A percentile compares a stretch with the other conserved stretches of the same genome.
These are phyloP conservation scores for Suillus fuscotomentosus DNA, from an alignment of 768 basidiomycete genomes.

Conservation along the genomic window DNA sequence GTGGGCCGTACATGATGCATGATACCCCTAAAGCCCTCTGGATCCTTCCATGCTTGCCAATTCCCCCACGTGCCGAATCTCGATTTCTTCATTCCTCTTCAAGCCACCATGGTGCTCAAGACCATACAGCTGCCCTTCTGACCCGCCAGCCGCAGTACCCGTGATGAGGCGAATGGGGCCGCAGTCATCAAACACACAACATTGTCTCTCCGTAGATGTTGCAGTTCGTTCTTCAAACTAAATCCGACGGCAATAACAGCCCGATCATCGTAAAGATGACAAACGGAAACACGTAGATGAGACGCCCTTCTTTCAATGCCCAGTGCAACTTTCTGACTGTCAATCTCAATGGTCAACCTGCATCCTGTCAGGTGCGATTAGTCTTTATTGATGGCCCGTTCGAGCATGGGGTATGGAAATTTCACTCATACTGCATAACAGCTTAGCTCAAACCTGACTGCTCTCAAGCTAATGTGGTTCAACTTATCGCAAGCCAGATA, in stretches of 20 bases:
- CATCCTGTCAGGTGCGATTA: too few relatives aligned
- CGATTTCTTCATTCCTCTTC: slow-evolving; percentile 1
- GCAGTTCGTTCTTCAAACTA: background rate
- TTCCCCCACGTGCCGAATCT: background rate
- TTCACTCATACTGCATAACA: too few relatives aligned
- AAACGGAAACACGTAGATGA: slow-evolving; percentile 3
- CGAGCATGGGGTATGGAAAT: too few relatives aligned
- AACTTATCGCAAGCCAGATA: too few relatives aligned
- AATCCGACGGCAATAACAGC: background rate
- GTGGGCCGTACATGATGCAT: background rate
- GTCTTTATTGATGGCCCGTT: too few relatives aligned
- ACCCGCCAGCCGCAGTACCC: background rate
- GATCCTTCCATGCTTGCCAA: background rate
- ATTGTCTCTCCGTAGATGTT: background rate
- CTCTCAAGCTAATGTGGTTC: too few relatives aligned
- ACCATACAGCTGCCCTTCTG: background rate
- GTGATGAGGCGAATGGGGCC: background rate
- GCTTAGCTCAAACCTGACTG: too few relatives aligned
- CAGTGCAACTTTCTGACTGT: too few relatives aligned
- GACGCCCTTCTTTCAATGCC: background rate
- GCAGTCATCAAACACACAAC: background rate
- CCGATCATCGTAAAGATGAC: background rate
- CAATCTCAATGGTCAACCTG: too few relatives aligned
- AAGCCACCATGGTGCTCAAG: background rate
- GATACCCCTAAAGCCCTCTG: background rate